Percentiles rank a stretch among this genome's conserved stretches.
phyloP scores from a whole-genome alignment of 768 basidiomycete species.

The Infundibulicybe gibba region DNA sequence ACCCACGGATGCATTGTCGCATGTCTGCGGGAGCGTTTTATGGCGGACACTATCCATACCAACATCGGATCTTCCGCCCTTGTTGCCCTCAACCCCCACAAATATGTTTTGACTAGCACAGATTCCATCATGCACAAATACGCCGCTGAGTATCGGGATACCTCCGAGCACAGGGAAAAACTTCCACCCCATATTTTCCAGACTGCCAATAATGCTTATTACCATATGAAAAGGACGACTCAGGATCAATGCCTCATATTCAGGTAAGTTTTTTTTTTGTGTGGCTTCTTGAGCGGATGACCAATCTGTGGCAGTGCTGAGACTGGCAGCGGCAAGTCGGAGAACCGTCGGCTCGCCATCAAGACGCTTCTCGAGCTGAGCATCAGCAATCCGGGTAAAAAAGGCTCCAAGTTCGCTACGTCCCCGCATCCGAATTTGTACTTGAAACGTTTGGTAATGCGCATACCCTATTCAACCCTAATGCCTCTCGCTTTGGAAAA shows the following conservation, averaged over 20 bases:
- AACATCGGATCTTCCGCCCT: slow-evolving; percentile 64
- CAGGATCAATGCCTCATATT: slow-evolving; percentile 92
- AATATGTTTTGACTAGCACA: slow-evolving; percentile 79
- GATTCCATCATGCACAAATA: slow-evolving; percentile 86
- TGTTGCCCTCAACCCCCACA: slow-evolving; percentile 91
- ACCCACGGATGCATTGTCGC: too few relatives aligned
- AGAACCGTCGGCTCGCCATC: slow-evolving; percentile 85
- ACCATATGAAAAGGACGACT: slow-evolving; percentile 90
- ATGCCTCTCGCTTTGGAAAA: slow-evolving; percentile 98
- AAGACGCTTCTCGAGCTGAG: slow-evolving; percentile 90
- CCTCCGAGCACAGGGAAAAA: slow-evolving; percentile 53
- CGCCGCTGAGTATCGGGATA: slow-evolving; percentile 80
- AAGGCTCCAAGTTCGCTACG: slow-evolving; percentile 86
- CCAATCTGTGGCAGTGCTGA: slow-evolving; percentile 86
- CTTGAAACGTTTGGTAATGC: slow-evolving; percentile 94
- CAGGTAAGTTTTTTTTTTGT: slow-evolving; percentile 47
- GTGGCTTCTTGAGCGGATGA: not conserved
- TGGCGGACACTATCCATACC: slow-evolving; percentile 82
- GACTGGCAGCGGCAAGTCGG: slow-evolving; percentile 92
- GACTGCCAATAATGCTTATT: slow-evolving; percentile 87
- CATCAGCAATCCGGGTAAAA: slow-evolving; percentile 87
- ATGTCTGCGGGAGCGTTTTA: slow-evolving; percentile 83
- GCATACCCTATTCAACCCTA: slow-evolving; percentile 87
- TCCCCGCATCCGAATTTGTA: slow-evolving; percentile 93
- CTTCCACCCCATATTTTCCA: slow-evolving; percentile 91